A percentile compares a stretch with the other conserved stretches of the same genome.
Conservation (phyloP, 306 rosid genomes). For the Mimosa pudica region DNA sequence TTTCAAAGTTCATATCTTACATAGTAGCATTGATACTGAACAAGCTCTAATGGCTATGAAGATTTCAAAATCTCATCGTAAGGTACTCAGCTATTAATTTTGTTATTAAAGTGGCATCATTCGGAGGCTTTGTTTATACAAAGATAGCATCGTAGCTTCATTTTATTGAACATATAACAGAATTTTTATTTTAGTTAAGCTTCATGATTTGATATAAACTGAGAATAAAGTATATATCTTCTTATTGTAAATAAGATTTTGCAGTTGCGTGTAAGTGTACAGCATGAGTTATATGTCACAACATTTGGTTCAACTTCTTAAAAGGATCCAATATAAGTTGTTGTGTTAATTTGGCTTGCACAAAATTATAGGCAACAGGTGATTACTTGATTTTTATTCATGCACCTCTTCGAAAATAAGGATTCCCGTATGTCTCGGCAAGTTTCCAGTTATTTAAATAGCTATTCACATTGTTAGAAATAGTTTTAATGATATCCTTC, state of each 20-base stretch:
- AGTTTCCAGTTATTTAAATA: background rate
- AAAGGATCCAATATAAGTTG: constrained; percentile 14
- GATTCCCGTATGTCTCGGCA: background rate
- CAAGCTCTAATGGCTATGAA: constrained; percentile 81
- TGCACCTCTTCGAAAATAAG: background rate
- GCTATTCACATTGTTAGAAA: background rate
- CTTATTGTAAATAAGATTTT: constrained; percentile 21
- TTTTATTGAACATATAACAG: background rate
- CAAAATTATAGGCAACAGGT: background rate
- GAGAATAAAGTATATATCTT: background rate
- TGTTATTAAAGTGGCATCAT: constrained; percentile 17
- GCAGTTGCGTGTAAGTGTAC: constrained; percentile 2
- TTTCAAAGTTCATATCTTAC: constrained; percentile 78
- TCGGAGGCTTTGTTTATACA: background rate
- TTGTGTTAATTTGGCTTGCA: constrained; percentile 5
- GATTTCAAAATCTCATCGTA: constrained; percentile 82
- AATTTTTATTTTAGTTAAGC: constrained; percentile 5
- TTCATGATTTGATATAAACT: constrained; percentile 7
- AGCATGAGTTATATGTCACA: constrained; percentile 16
- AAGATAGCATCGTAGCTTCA: background rate
- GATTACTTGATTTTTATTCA: background rate
- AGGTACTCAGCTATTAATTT: constrained; percentile 50
- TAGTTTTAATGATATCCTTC: background rate
- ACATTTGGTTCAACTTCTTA: background rate
- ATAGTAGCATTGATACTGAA: constrained; percentile 86